Conservation (phyloP, 495 filamentous ascomycete species). For the Symbiotaphrina buchneri region DNA sequence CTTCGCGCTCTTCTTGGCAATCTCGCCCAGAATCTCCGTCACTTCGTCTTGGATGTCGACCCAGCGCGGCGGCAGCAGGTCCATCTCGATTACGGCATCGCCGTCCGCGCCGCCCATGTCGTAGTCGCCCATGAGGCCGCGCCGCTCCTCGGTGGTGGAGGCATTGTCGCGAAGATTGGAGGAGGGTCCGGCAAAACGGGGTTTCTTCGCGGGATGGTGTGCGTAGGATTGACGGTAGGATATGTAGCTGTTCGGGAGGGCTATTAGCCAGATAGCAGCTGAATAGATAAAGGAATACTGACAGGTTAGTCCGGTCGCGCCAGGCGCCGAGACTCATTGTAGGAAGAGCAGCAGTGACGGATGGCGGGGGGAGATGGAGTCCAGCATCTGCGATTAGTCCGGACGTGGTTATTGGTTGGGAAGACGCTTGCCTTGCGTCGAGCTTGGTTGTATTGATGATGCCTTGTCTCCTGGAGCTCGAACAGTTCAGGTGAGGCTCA, state of each 20-base stretch:
- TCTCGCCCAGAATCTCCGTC: slow-evolving; percentile 53
- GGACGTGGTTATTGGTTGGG: too few relatives aligned
- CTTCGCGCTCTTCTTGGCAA: slow-evolving; percentile 59
- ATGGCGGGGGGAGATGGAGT: too few relatives aligned
- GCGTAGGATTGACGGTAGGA: slow-evolving; percentile 97
- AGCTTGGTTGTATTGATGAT: too few relatives aligned
- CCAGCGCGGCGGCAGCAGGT: slow-evolving; percentile 86
- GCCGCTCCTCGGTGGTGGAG: slow-evolving; percentile 52
- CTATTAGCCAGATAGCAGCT: slow-evolving; percentile 6
- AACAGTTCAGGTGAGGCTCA: too few relatives aligned
- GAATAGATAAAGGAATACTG: slow-evolving; percentile 11
- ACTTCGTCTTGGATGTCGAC: slow-evolving; percentile 89
- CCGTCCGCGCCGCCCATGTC: slow-evolving; percentile 67
- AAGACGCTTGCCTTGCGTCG: too few relatives aligned
- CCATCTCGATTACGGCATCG: slow-evolving; percentile 96
- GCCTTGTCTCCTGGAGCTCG: too few relatives aligned
- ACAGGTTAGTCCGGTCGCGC: slow-evolving; percentile 98
- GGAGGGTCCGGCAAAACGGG: slow-evolving; percentile 35
- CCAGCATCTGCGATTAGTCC: too few relatives aligned
- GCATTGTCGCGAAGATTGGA: slow-evolving; percentile 45
- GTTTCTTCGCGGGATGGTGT: slow-evolving; percentile 78
- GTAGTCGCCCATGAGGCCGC: slow-evolving; percentile 60
- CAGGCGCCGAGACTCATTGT: too few relatives aligned
- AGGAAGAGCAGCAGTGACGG: too few relatives aligned
- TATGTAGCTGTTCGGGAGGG: slow-evolving; percentile 47